Base-by-base conservation (phyloP, 768 basidiomycete genomes). In the Suillus subluteus region DNA sequence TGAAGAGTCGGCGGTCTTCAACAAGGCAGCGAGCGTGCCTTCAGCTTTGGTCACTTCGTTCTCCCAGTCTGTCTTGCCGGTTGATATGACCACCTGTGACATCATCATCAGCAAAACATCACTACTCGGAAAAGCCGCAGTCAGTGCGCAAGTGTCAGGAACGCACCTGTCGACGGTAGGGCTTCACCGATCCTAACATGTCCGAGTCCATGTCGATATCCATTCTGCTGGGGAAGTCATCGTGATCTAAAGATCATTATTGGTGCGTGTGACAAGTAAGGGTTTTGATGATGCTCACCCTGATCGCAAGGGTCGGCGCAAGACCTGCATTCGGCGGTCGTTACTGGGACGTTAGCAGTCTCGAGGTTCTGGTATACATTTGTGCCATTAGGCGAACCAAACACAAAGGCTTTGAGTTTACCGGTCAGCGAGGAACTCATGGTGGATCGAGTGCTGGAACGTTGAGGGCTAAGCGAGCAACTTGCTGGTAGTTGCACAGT, bases 1-100 rank as follows among this genome's bases (percentile, higher is more conserved):
- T 59, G 32, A 66, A 41, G 15, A 59, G 32, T 38, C 65, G 65
- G 71, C 67, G 58, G 68, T 54, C 62, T 63, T 65, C 71, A 90
- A 73, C 79, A 86, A 78, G 67, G 87, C 83, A 7, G 96, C 92
- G 32, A 99, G 86, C 6, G 91, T 88, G 58, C 84, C 86, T 32
- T 83, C 79, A 35, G 86, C 90, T 66, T 89, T 86, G 3, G 91
- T 91, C 66, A 98, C 87, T 52, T 95, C 89, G 50, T 83, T 82
- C 46, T 88, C 86, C 96, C 96, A 98, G 79, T 99, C 95, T 23
- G 88, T 83, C 78, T 92, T 89, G 7, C 95, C 95, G 0, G 95
- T 97, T 1, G 94, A 96, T 63, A 98, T 92, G 41, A 98, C 82
- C 41, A 97, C 83, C 91, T 96, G 74, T 56, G 30, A 56, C 58